Evolutionary conservation across 495 filamentous ascomycete genomes (phyloP).

Genomic region (Terfezia claveryi): DNA sequence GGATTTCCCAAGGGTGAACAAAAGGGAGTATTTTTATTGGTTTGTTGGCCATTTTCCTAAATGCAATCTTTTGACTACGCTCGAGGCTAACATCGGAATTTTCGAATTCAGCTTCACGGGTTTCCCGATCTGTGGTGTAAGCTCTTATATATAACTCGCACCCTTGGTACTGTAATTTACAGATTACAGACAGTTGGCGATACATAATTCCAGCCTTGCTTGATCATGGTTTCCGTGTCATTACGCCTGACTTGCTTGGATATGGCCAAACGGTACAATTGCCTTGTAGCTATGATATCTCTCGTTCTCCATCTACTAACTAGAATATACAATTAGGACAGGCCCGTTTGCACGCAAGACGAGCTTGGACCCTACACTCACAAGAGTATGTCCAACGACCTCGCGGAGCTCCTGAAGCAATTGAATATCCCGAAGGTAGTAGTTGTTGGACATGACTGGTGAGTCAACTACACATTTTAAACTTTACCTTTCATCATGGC

Average conservation of each 20-base stretch:
- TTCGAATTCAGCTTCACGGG: too few species aligned
- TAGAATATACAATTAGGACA: slow-evolving; percentile 25
- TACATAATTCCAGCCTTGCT: slow-evolving; percentile 63
- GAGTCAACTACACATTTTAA: slow-evolving; percentile 14
- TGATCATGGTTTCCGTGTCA: slow-evolving; percentile 42
- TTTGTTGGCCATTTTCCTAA: not conserved
- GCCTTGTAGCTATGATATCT: too few species aligned
- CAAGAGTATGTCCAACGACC: slow-evolving; percentile 48
- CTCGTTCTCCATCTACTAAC: too few species aligned
- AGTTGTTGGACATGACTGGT: slow-evolving; percentile 79
- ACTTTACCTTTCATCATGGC: too few species aligned
- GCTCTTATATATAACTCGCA: too few species aligned
- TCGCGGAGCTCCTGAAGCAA: slow-evolving; percentile 38
- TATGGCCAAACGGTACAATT: slow-evolving; percentile 46
- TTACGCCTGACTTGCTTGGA: slow-evolving; percentile 62
- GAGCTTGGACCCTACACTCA: slow-evolving; percentile 35
- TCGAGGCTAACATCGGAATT: too few species aligned
- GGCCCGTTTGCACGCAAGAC: slow-evolving; percentile 31
- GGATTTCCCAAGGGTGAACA: slow-evolving; percentile 7
- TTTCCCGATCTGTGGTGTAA: too few species aligned
- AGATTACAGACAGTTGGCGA: slow-evolving; percentile 37
- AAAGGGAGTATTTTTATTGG: slow-evolving; percentile 13
- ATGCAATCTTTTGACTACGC: too few species aligned
- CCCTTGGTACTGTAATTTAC: not conserved
- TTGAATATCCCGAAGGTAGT: slow-evolving; percentile 39